Percentiles rank a stretch among this genome's conserved stretches.
Evolutionary conservation across 139 green algal species (phyloP).

Genomic region (Picochlorum sp.): DNA sequence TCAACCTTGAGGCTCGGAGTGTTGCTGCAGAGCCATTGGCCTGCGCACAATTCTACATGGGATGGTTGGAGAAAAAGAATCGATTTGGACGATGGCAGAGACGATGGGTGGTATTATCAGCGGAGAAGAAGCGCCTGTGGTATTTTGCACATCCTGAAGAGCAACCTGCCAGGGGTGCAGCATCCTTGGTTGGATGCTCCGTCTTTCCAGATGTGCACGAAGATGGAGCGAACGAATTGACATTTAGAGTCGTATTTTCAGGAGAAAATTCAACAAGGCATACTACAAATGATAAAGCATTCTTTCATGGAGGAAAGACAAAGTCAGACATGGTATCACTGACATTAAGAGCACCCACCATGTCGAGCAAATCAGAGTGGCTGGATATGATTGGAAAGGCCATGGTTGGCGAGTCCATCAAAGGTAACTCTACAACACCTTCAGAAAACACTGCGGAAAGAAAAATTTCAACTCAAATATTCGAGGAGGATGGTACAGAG

Average conservation of each 20-base stretch:
- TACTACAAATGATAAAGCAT: not conserved
- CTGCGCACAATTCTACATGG: constrained; percentile 13
- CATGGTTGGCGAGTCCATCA: not conserved
- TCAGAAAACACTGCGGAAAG: not conserved
- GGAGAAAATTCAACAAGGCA: not conserved
- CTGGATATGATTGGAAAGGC: constrained; percentile 11
- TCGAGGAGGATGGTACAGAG: constrained; percentile 1
- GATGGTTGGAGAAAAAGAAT: constrained; percentile 12
- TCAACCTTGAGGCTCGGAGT: not conserved
- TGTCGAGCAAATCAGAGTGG: constrained; percentile 9
- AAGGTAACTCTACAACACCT: not conserved
- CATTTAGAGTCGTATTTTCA: not conserved
- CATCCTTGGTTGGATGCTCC: not conserved
- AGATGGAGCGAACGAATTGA: not conserved
- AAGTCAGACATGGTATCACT: not conserved
- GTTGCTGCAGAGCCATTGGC: not conserved
- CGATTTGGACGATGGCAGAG: constrained; percentile 11
- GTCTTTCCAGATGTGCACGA: constrained; percentile 5
- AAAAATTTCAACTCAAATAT: not conserved
- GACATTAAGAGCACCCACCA: not conserved
- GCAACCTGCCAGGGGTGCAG: not conserved
- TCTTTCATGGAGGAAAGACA: not conserved
- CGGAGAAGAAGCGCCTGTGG: constrained; percentile 2
- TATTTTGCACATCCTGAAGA: constrained; percentile 15
- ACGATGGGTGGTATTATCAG: constrained; percentile 2